Conservation (phyloP, 2,329 filamentous ascomycete species). For the Botryotinia convoluta region DNA sequence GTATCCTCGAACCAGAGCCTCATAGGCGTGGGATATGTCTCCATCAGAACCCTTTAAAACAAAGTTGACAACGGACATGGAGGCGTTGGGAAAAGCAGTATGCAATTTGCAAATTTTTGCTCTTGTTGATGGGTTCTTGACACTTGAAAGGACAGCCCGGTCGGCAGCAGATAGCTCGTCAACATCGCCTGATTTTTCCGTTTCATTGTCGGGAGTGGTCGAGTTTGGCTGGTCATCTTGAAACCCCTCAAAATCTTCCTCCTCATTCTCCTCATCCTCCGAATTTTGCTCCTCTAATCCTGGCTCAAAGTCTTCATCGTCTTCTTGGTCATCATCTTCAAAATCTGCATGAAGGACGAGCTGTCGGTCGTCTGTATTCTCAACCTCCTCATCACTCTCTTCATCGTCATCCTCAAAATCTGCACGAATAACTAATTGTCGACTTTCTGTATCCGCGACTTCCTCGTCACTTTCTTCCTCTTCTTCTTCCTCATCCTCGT, state of each 20-base stretch:
- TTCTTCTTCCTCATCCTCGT: constrained; percentile 27
- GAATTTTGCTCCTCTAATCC: constrained; percentile 26
- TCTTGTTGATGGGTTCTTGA: constrained; percentile 26
- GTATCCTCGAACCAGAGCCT: constrained; percentile 35
- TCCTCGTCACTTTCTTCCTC: constrained; percentile 34
- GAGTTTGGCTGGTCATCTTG: constrained; percentile 2
- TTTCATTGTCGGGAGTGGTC: not conserved
- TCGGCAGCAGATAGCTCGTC: constrained; percentile 18
- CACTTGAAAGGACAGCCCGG: constrained; percentile 24
- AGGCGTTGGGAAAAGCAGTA: constrained; percentile 35
- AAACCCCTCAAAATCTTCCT: constrained; percentile 14
- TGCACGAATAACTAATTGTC: constrained; percentile 33
- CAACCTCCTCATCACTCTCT: constrained; percentile 34
- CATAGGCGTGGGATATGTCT: constrained; percentile 35
- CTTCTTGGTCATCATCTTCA: constrained; percentile 24
- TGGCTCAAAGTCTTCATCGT: constrained; percentile 33
- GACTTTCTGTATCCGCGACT: constrained; percentile 34
- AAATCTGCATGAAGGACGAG: constrained; percentile 28
- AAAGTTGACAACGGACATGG: constrained; percentile 34
- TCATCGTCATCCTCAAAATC: constrained; percentile 41
- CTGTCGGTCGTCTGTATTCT: constrained; percentile 30
- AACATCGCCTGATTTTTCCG: constrained; percentile 1
- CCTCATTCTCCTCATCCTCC: constrained; percentile 1
- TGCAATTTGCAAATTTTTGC: constrained; percentile 35
- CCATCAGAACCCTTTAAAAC: constrained; percentile 33